Conservation (phyloP, 2,329 filamentous ascomycete genomes). For the Colletotrichum sp. region DNA sequence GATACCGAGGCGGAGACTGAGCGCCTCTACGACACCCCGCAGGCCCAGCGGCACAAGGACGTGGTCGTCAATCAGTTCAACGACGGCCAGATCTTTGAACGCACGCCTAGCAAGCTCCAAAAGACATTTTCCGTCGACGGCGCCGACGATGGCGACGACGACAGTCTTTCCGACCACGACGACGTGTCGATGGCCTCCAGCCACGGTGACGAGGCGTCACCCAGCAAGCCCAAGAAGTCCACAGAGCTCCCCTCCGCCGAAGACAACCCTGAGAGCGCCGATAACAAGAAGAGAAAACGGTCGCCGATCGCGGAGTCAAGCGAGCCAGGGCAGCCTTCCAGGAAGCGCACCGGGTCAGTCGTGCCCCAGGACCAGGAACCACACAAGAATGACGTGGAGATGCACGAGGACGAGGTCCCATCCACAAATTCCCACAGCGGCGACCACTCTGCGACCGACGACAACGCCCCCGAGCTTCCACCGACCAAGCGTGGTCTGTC, state of each 20-base stretch:
- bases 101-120: constrained; percentile 79
- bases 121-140: constrained; percentile 45
- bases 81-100: constrained; percentile 61
- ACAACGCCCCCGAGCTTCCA: constrained; percentile 43
- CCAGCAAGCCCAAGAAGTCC: constrained; percentile 34
- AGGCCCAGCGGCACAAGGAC: constrained; percentile 66
- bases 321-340: constrained; percentile 51
- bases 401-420: constrained; percentile 36
- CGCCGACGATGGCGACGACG: constrained; percentile 39
- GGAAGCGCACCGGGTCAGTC: constrained; percentile 60
- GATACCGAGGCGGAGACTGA: constrained; percentile 93
- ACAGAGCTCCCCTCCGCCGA: constrained; percentile 29
- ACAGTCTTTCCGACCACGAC: constrained; percentile 46
- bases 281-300: constrained; percentile 57
- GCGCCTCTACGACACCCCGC: constrained; percentile 87
- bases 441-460: constrained; percentile 51
- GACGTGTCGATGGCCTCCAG: constrained; percentile 42
- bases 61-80: constrained; percentile 63
- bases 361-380: constrained; percentile 40
- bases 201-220: constrained; percentile 40
- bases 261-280: constrained; percentile 38
- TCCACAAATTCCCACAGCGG: constrained; percentile 41
- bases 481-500: constrained; percentile 42
- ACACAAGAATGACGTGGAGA: constrained; percentile 29
- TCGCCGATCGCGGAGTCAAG: constrained; percentile 48